Conservation (phyloP, 306 rosid species). For the Cicer judaicum region DNA sequence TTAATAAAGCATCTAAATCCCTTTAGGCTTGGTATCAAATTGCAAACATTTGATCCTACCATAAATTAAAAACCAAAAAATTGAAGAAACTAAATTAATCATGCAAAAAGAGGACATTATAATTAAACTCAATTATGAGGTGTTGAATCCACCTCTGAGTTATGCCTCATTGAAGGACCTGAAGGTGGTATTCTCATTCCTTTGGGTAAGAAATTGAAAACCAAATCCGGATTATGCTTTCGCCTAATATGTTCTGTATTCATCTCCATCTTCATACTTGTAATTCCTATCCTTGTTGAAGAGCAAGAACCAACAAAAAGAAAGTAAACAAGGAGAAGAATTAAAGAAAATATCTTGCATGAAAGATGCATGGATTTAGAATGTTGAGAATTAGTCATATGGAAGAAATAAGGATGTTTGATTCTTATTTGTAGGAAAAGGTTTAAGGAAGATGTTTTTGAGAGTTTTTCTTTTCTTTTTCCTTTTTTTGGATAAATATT, state of each 20-base stretch:
- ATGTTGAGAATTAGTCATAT: slow-evolving; percentile 54
- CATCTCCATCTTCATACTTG: slow-evolving; percentile 41
- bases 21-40: slow-evolving; percentile 45
- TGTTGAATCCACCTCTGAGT: slow-evolving; percentile 58
- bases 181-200: slow-evolving; percentile 76
- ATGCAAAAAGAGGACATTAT: slow-evolving; percentile 8
- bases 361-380: slow-evolving; percentile 44
- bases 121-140: slow-evolving; percentile 57
- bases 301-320: slow-evolving; percentile 57
- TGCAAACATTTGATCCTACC: slow-evolving; percentile 15
- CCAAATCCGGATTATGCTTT: slow-evolving; percentile 39
- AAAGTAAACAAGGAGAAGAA: slow-evolving; percentile 49
- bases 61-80: slow-evolving; percentile 13
- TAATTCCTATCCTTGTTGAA: slow-evolving; percentile 63
- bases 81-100: slow-evolving; percentile 16
- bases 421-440: slow-evolving; percentile 22
- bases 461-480: slow-evolving; percentile 7
- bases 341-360: slow-evolving; percentile 39
- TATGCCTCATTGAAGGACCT: slow-evolving; percentile 90
- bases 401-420: slow-evolving; percentile 34
- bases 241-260: slow-evolving; percentile 35
- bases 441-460: slow-evolving; percentile 35
- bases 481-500: not conserved
- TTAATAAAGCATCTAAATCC: slow-evolving; percentile 20
- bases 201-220: slow-evolving; percentile 81